Percentiles rank a stretch among this genome's conserved stretches.
Evolutionary conservation across 2,329 filamentous ascomycete species (phyloP).

Genomic region (Aspergillus ustus): DNA sequence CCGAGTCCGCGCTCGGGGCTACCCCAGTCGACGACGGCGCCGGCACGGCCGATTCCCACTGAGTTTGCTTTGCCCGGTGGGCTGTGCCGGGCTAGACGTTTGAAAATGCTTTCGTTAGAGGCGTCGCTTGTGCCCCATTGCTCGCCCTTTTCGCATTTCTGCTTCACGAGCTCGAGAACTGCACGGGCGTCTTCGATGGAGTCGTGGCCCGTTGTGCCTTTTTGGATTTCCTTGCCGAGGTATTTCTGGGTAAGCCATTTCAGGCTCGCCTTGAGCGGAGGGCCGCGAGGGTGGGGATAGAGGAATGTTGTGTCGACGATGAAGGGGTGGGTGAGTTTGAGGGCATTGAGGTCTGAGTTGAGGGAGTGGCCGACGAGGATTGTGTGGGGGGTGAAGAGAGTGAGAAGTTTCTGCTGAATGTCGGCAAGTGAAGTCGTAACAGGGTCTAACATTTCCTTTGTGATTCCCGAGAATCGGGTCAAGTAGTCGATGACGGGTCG

Average conservation of each 20-base stretch:
- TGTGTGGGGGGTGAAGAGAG: conserved; percentile 62
- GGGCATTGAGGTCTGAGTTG: conserved; percentile 68
- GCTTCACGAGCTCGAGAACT: conserved; percentile 88
- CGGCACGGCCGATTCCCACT: conserved; percentile 37
- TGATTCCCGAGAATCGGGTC: conserved; percentile 91
- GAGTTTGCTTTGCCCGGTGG: conserved; percentile 44
- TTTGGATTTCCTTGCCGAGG: conserved; percentile 85
- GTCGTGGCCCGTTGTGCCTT: conserved; percentile 78
- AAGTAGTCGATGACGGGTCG: conserved; percentile 91
- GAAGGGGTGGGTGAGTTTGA: conserved; percentile 88
- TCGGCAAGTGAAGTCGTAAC: conserved; percentile 84
- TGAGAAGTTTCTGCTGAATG: conserved; percentile 77
- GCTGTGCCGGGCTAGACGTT: conserved; percentile 68
- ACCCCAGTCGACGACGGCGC: conserved; percentile 84
- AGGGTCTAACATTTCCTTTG: conserved; percentile 76
- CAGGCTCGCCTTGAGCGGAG: conserved; percentile 85
- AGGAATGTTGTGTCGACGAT: conserved; percentile 90
- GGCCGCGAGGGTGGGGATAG: conserved; percentile 87
- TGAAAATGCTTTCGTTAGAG: conserved; percentile 86
- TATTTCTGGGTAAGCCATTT: conserved; percentile 90
- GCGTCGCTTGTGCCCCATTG: conserved; percentile 80
- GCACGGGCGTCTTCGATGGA: conserved; percentile 90
- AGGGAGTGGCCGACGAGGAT: conserved; percentile 55
- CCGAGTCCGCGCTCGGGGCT: conserved; percentile 69
- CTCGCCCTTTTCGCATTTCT: conserved; percentile 93